Evolutionary conservation across 116 monocot species (phyloP), one percentile per base, ranked within the genome.

Genomic region (Cymodocea nodosa): DNA sequence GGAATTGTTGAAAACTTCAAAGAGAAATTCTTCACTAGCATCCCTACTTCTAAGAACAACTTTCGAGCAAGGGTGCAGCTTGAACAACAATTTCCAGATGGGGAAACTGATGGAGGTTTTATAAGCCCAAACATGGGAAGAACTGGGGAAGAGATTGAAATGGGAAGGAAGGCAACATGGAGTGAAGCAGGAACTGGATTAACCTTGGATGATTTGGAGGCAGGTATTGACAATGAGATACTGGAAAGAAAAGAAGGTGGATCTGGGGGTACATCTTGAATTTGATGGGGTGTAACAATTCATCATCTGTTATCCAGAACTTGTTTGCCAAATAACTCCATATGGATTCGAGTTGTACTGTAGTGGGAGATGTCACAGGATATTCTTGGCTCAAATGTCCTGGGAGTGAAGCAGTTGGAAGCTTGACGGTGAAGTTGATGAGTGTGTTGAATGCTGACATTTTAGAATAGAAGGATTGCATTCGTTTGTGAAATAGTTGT

Each of bases 151-250:
- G 85, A 83, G 56, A 35, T 85, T 51, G 92, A 85, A 53, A 73
- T 85, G 72, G 92, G 80, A 9, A 80, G 83, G 59, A 92, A 92
- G 70, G 76, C 92, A 35, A 35, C 66, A 30, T 92, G 87, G 82
- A 80, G 77, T 40, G 82, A 78, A 36, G 70, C 70, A 5, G 64
- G 73, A 23, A 56, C 71, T 15, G 78, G 67, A 54, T 30, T 53
- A 36, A 23, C 64, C 15, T 35, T 77, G 23, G 53, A 60, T 52
- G 83, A 89, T 44, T 62, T 85, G 19, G 85, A 89, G 62, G 53
- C 50, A 17, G 82, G 78, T 5, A 2, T 82, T 0, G 18, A 59
- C 3, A 51, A n/a, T 23, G 82, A 75, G 35, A 60, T 67, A 2
- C 6, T 50, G 20, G 84, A 84, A 20, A 78, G 73, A 25, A 84